Evolutionary conservation across 805 yeast genomes (phyloP), one percentile per base, ranked within the genome.

Genomic region (Kazachstania viticola): DNA sequence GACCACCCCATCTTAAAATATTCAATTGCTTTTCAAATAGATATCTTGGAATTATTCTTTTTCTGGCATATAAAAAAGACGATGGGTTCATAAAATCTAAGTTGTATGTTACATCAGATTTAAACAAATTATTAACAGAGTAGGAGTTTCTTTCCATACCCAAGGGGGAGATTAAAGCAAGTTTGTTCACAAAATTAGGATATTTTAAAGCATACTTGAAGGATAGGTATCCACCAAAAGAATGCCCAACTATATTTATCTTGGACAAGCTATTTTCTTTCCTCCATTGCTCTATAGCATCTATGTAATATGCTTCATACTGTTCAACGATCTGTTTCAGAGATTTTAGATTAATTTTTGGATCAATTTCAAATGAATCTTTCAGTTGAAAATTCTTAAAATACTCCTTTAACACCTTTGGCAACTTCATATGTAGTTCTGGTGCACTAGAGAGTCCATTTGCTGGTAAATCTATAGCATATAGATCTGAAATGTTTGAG

Each of bases 171-270:
- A 77, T 67, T 18, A 80, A 57, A 2, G 78, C 60, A 41, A 81
- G 55, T 37, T 69, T 68, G n/a, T 63, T 54, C 6, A 81, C 61
- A 4, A 62, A 47, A 0, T 66, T 48, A 0, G 85, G 83, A 43
- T 75, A 66, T 39, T 61, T 71, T 28, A 73, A 45, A 3, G 80
- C 63, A 49, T 77, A 81, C 3, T 75, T 68, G 31, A 71, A 69
- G 0, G 81, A 69, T 58, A 82, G 56, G 44, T 78, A 75, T 0
- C 83, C 91, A 19, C 94, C 94, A 40, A 71, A 73, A 0, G 91
- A 80, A 52, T 81, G 94, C 1, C 83, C 87, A 14, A 81, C 58
- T n/a, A 81, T 47, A 44, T 70, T 77, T 24, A 81, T 65, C 36
- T 69, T 64, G 1, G 61, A 65, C 8, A 80, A 49, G 0, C 63